Conservation (phyloP, 768 basidiomycete genomes). For the Daedaleopsis nitida region DNA sequence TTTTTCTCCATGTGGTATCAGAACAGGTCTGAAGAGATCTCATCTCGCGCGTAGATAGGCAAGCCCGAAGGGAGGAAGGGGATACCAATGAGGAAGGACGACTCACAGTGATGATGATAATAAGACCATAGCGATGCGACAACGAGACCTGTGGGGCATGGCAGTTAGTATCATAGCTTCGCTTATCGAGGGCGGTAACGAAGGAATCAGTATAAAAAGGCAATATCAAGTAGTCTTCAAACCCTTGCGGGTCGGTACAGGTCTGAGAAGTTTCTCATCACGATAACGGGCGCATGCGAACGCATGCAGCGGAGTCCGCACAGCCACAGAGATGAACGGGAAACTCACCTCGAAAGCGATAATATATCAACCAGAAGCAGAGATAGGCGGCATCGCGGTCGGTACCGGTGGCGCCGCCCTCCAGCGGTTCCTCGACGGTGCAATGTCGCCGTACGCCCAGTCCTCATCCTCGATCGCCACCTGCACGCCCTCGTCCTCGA, state of each 20-base stretch:
- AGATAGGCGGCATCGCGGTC: slow-evolving; percentile 27
- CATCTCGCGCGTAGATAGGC: slow-evolving; percentile 40
- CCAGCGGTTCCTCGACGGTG: slow-evolving; percentile 47
- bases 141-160: slow-evolving; percentile 2
- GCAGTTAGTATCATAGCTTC: slow-evolving; percentile 18
- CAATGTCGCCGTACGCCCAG: slow-evolving; percentile 60
- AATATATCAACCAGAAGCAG: slow-evolving; percentile 13
- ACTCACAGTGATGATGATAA: slow-evolving; percentile 36
- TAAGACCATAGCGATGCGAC: neutral
- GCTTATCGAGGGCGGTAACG: neutral
- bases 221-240: slow-evolving; percentile 66
- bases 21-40: slow-evolving; percentile 71
- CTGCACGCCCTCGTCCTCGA: slow-evolving; percentile 31
- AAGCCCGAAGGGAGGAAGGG: neutral
- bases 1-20: slow-evolving; percentile 57
- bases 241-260: slow-evolving; percentile 64
- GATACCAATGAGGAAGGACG: slow-evolving; percentile 4
- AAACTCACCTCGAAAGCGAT: slow-evolving; percentile 20
- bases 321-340: slow-evolving; percentile 5
- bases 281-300: slow-evolving; percentile 23
- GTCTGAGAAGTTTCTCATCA: slow-evolving; percentile 75
- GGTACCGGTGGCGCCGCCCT: slow-evolving; percentile 18
- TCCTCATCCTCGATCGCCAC: slow-evolving; percentile 35
- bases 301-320: slow-evolving; percentile 21
- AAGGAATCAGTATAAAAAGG: slow-evolving; percentile 51